phyloP scores from a whole-genome alignment of 2,329 filamentous ascomycete species.

The Botrytis paeoniae region DNA sequence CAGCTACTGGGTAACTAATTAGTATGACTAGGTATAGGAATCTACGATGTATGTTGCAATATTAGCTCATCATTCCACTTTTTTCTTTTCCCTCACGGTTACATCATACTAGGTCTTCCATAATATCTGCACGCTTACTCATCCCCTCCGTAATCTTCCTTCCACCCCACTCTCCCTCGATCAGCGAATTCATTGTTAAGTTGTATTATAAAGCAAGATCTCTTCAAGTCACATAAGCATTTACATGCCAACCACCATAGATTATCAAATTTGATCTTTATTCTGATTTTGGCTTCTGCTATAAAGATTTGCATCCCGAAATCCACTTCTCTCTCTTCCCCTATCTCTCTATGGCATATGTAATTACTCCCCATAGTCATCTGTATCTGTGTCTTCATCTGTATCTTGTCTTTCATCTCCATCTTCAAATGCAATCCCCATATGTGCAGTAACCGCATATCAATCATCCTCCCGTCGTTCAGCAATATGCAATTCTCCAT shows the following conservation, averaged over 20 bases:
- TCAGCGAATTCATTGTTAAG: background rate
- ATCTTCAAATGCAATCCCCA: background rate
- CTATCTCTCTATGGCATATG: background rate
- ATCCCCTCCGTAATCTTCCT: background rate
- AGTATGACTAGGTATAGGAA: background rate
- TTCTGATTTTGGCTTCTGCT: background rate
- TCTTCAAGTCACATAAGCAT: background rate
- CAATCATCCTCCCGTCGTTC: background rate
- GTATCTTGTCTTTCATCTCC: background rate
- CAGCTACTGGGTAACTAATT: background rate
- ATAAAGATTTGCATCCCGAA: background rate
- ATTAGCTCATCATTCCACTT: background rate
- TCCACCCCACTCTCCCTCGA: background rate
- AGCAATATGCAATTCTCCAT: constrained; percentile 1
- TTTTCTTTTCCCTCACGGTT: background rate
- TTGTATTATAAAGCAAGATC: background rate
- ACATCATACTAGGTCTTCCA: background rate
- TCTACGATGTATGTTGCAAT: background rate
- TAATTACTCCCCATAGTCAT: background rate
- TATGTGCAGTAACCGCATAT: background rate
- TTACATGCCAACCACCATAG: background rate
- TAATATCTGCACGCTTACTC: background rate
- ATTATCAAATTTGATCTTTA: background rate
- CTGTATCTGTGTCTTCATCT: background rate
- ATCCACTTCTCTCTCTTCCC: background rate